These are phyloP conservation scores for Cubamyces sp. DNA, from an alignment of 768 basidiomycete species.

Conservation along the genomic window DNA sequence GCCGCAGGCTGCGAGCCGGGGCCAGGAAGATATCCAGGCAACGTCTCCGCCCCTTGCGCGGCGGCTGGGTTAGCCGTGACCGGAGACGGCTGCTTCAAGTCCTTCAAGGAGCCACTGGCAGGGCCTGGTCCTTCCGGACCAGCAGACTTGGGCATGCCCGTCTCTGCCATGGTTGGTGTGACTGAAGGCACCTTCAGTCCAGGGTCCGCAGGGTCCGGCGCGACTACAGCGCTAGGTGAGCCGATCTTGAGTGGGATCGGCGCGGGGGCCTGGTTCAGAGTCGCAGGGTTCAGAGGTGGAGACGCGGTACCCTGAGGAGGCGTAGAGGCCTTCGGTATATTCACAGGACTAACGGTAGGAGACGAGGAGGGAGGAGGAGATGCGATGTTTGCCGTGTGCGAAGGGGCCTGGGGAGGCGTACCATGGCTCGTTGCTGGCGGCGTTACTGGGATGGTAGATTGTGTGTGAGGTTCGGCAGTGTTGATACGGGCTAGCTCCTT, in stretches of 20 bases:
- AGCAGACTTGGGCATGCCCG: conserved; percentile 70
- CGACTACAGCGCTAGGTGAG: conserved; percentile 28
- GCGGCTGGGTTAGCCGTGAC: neutral
- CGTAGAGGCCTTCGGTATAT: conserved; percentile 19
- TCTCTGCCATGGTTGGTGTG: conserved; percentile 75
- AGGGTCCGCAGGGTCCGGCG: conserved; percentile 38
- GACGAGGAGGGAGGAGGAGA: conserved; percentile 10
- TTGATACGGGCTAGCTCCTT: conserved; percentile 66
- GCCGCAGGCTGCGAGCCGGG: conserved; percentile 30
- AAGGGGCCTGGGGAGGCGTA: conserved; percentile 21
- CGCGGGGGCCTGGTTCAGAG: conserved; percentile 36
- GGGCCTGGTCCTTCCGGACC: conserved; percentile 66
- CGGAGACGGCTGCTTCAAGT: conserved; percentile 41
- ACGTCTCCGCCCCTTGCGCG: neutral
- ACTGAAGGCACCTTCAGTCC: conserved; percentile 37
- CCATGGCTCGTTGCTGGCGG: conserved; percentile 40
- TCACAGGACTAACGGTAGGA: neutral
- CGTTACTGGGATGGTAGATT: conserved; percentile 46
- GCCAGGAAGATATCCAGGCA: conserved; percentile 32
- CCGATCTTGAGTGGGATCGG: conserved; percentile 28
- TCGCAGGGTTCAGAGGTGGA: conserved; percentile 36
- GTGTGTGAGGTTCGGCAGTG: conserved; percentile 32
- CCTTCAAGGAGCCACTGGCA: conserved; percentile 62
- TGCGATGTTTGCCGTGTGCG: conserved; percentile 19
- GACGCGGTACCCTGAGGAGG: conserved; percentile 25